Evolutionary conservation across 345 rosid genomes (phyloP).

Genomic region (Euphorbia pulcherrima): DNA sequence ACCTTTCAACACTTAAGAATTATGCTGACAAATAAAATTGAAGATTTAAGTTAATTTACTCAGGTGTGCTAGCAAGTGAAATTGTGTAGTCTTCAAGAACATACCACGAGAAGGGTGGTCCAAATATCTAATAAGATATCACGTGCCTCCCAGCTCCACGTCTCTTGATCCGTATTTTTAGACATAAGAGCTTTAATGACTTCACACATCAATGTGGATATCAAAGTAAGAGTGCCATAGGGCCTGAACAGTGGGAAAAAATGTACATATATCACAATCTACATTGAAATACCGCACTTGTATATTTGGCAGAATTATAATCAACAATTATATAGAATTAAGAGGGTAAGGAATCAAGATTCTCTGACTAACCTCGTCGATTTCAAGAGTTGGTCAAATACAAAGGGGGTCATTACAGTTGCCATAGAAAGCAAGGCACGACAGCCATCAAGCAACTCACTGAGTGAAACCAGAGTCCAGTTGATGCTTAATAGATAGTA

Average conservation of each 20-base stretch:
- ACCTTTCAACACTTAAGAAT: conserved; percentile 7
- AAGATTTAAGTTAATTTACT: neutral
- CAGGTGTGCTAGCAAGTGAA: conserved; percentile 5
- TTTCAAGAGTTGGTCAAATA: conserved; percentile 76
- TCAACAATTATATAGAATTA: neutral
- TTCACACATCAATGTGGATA: conserved; percentile 86
- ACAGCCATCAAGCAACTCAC: conserved; percentile 98
- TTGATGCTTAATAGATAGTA: conserved; percentile 21
- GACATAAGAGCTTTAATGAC: conserved; percentile 72
- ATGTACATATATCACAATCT: neutral
- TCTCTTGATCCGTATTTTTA: conserved; percentile 59
- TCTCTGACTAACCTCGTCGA: conserved; percentile 59
- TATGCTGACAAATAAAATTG: conserved; percentile 1
- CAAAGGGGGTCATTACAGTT: conserved; percentile 59
- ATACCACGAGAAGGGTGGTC: conserved; percentile 81
- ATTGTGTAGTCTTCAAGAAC: conserved; percentile 9
- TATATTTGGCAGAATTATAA: neutral
- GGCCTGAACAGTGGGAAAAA: conserved; percentile 57
- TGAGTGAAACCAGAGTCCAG: conserved; percentile 31
- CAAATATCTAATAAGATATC: conserved; percentile 95
- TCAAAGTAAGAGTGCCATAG: conserved; percentile 72
- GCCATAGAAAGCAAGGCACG: conserved; percentile 84
- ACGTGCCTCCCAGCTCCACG: conserved; percentile 97
- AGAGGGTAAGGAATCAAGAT: neutral
- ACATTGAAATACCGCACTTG: neutral